Evolutionary conservation across 169 alveolate species (phyloP), one percentile per base, ranked within the genome.

Genomic region (Theileria equi): DNA sequence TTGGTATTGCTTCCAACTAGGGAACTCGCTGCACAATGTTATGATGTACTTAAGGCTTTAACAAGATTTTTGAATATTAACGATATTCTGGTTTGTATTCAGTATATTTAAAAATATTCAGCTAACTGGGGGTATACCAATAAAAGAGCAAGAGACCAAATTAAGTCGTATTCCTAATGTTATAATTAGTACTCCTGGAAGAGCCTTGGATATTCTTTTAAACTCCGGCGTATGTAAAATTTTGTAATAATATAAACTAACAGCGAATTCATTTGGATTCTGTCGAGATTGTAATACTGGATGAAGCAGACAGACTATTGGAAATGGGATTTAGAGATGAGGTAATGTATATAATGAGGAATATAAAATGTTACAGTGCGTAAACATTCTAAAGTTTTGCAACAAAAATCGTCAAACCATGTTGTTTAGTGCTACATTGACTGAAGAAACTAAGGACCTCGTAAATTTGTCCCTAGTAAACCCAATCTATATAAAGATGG

Each of bases 141-240:
- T 67, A 36, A 67, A 80, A 63, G 90, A 84, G 60, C 97, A 94
- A 65, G 95, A 87, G 61, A 64, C 74, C 44, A 95, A 93, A 50
- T 81, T 96, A 57, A 84, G 89, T 53, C 84, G 89, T 13, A 90
- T 91, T 36, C 98, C 98, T 38, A 99, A 98, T 85, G 82, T 95
- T 11, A 91, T 97, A 32, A 85, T 98, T 16, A 98, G 98, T 41
- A 98, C 99, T 11, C 98, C 99, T 8, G 99, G 99, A 13, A 89
- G 99, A 64, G 87, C 96, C 29, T 85, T 97, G 38, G 99, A 98
- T 69, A 91, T 94, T 73, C 69, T 97, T 54, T 69, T 88, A 67
- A 93, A 92, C 82, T 89, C 97, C 0, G 62, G 80, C 6, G 90
- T 74, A 34, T 6, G 74, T 32, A 23, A 21, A 63, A 63, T 32